phyloP scores from a whole-genome alignment of 2,329 filamentous ascomycete species.

The Ceratocystis albifundus region DNA sequence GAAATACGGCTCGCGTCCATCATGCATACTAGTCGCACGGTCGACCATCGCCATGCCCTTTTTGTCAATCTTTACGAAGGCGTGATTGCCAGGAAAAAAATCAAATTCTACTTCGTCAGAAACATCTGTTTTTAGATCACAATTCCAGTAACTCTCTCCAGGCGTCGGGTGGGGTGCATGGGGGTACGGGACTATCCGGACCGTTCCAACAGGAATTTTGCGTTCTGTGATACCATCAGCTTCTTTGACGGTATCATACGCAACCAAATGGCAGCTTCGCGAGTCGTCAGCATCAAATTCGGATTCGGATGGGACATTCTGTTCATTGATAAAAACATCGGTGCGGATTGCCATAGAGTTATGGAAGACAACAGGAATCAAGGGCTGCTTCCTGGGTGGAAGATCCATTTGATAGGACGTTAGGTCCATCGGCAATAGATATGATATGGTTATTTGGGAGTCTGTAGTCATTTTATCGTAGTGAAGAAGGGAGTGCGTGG shows the following conservation, averaged over 20 bases:
- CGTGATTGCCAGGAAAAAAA: slow-evolving; percentile 12
- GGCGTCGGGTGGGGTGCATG: slow-evolving; percentile 52
- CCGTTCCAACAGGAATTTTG: slow-evolving; percentile 54
- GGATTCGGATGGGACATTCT: slow-evolving; percentile 47
- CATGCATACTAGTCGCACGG: slow-evolving; percentile 41
- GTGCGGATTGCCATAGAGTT: slow-evolving; percentile 54
- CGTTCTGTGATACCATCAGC: slow-evolving; percentile 32
- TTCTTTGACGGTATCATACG: slow-evolving; percentile 50
- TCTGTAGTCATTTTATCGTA: neutral
- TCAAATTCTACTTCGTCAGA: no score
- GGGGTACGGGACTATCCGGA: slow-evolving; percentile 72
- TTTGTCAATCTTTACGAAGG: slow-evolving; percentile 22
- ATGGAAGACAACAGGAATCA: slow-evolving; percentile 45
- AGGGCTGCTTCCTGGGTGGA: no score
- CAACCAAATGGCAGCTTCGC: slow-evolving; percentile 74
- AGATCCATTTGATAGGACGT: no score
- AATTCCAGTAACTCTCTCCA: slow-evolving; percentile 40
- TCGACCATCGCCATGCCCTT: slow-evolving; percentile 29
- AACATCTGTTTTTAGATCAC: slow-evolving; percentile 32
- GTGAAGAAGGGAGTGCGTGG: no score
- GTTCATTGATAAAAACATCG: slow-evolving; percentile 50
- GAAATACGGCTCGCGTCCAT: slow-evolving; percentile 62
- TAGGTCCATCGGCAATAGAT: slow-evolving; percentile 12
- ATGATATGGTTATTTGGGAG: slow-evolving; percentile 9
- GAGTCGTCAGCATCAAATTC: slow-evolving; percentile 75